Conservation (phyloP, 768 basidiomycete species). For the Amanita rimosa region DNA sequence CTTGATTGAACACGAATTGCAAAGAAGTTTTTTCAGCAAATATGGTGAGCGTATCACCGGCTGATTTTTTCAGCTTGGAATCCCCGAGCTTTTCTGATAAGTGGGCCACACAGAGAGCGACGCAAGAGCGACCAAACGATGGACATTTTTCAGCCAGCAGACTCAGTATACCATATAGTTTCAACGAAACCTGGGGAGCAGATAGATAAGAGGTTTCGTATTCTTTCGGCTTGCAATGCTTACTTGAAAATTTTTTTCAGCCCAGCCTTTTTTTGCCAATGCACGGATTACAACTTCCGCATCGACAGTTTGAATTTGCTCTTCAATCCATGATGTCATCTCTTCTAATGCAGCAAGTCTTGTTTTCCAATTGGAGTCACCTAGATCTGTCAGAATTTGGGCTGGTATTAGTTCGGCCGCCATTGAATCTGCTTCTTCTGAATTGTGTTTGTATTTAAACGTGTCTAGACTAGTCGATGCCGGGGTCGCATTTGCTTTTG, state of each 20-base stretch:
- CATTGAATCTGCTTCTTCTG: constrained; percentile 84
- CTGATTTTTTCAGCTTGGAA: constrained; percentile 92
- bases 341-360: constrained; percentile 82
- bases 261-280: constrained; percentile 89
- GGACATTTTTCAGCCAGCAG: constrained; percentile 70
- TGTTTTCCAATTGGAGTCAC: constrained; percentile 90
- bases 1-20: constrained; percentile 89
- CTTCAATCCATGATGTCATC: constrained; percentile 75
- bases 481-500: constrained; percentile 36
- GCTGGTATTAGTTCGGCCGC: constrained; percentile 65
- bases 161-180: constrained; percentile 70
- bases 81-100: constrained; percentile 94
- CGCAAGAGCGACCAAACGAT: constrained; percentile 76
- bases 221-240: constrained; percentile 7
- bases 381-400: constrained; percentile 58
- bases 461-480: constrained; percentile 56
- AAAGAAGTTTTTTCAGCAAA: constrained; percentile 91
- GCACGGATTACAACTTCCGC: constrained; percentile 83
- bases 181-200: constrained; percentile 66
- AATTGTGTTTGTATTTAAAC: constrained; percentile 84
- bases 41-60: constrained; percentile 71
- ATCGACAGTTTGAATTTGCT: constrained; percentile 53
- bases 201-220: background rate
- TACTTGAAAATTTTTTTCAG: constrained; percentile 99
- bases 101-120: constrained; percentile 71